Evolutionary conservation across 164 flowering plant genomes (phyloP), one percentile per base, ranked within the genome.

Genomic region (Aristolochia fimbriata): DNA sequence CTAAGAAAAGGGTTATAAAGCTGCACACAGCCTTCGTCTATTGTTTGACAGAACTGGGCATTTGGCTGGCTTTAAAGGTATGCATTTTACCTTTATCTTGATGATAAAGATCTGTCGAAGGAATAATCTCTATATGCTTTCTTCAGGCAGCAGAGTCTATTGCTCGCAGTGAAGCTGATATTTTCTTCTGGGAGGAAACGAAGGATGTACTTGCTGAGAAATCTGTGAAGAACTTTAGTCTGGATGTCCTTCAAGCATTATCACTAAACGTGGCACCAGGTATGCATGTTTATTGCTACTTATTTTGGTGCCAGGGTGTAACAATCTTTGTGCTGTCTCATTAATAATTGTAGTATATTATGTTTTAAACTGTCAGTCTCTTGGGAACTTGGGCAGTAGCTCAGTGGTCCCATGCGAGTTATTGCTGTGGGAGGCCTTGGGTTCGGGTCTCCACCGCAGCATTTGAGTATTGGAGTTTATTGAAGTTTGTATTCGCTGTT

Each of bases 41-140:
- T 67, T 91, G 97, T 68, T 57, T 91, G 62, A 62, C 59, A 8
- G 90, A 88, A 31, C 86, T 91, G 67, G 97, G 97, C 60, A 56
- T 82, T 57, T 88, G 94, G 94, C 53, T 80, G 74, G 80, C 88
- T 45, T 55, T 66, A 9, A 81, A 80, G 97, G 97, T 91, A 10
- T 65, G 13, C 4, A 21, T 11, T 51, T 43, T 20, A 10, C 20
- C 37, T n/a, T 57, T 20, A 20, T 19, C 9, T 30, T 27, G 19
- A 4, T 3, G 20, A 24, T 31, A 19, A 12, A 37, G 15, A 15
- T 11, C 21, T 16, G 17, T 17, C 17, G 12, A 24, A 23, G 33
- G 37, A 25, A 27, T 9, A 5, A 65, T 47, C 10, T 14, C 10
- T 55, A 10, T 62, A 25, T 21, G 31, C 47, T 60, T 22, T 64